phyloP scores from a whole-genome alignment of 2,329 filamentous ascomycete species.

The Apiospora saccharicola region DNA sequence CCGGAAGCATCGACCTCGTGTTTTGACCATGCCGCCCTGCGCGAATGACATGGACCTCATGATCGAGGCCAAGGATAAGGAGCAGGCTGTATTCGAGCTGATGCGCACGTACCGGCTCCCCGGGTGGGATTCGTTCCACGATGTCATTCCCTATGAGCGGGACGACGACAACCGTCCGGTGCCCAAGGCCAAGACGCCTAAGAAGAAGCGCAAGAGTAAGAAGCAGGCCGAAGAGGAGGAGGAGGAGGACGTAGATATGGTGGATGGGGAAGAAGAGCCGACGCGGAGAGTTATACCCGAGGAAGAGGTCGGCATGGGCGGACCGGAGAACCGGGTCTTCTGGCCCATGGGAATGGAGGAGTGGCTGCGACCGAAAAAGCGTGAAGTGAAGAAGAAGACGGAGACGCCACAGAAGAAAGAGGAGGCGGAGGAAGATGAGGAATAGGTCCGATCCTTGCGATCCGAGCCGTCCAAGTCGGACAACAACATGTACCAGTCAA shows the following conservation, averaged over 20 bases:
- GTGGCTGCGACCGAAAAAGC: conserved; percentile 84
- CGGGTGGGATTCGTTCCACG: conserved; percentile 77
- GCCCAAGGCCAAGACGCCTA: conserved; percentile 55
- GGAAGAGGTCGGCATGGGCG: conserved; percentile 86
- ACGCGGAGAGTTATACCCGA: conserved; percentile 60
- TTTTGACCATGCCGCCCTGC: conserved; percentile 83
- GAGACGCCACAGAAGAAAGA: conserved; percentile 34
- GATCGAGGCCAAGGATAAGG: conserved; percentile 99
- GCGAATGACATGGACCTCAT: conserved; percentile 89
- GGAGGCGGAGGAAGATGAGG: conserved; percentile 33
- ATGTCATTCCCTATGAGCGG: conserved; percentile 79
- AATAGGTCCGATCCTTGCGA: not conserved
- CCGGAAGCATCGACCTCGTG: conserved; percentile 84
- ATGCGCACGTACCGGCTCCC: conserved; percentile 89
- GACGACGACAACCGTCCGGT: conserved; percentile 74
- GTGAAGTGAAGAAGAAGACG: conserved; percentile 65
- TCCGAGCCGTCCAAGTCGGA: not conserved
- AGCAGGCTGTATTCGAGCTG: conserved; percentile 93
- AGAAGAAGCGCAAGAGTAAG: conserved; percentile 51
- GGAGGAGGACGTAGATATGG: conserved; percentile 41
- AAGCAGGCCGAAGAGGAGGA: conserved; percentile 46
- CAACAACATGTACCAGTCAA: not conserved
- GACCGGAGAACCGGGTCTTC: conserved; percentile 81
- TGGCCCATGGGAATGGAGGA: conserved; percentile 92
- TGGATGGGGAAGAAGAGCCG: conserved; percentile 45